These are phyloP conservation scores for Metschnikowia amazonensis DNA, from an alignment of 805 yeast genomes.

Conservation along the genomic window DNA sequence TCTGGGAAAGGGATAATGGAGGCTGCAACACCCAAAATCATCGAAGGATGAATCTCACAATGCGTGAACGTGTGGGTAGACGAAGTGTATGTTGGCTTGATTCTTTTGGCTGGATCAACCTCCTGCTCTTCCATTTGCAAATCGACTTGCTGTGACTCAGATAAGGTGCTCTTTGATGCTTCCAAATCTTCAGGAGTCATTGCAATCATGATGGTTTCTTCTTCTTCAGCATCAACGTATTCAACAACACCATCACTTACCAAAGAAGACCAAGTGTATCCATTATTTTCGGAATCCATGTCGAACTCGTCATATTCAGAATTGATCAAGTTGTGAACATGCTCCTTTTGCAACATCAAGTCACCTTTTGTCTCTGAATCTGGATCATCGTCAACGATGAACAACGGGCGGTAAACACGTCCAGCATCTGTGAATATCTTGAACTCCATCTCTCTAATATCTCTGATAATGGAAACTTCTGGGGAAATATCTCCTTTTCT, in stretches of 20 bases:
- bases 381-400: slow-evolving; percentile 84
- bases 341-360: slow-evolving; percentile 78
- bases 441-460: slow-evolving; percentile 94
- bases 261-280: slow-evolving; percentile 80
- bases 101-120: slow-evolving; percentile 77
- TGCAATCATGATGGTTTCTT: slow-evolving; percentile 96
- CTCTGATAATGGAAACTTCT: slow-evolving; percentile 94
- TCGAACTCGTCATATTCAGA: slow-evolving; percentile 61
- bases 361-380: slow-evolving; percentile 69
- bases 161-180: slow-evolving; percentile 45
- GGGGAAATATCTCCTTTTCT: slow-evolving; percentile 94
- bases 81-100: slow-evolving; percentile 57
- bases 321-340: slow-evolving; percentile 65
- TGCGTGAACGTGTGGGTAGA: slow-evolving; percentile 85
- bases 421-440: slow-evolving; percentile 98
- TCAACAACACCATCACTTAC: slow-evolving; percentile 87
- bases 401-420: slow-evolving; percentile 94
- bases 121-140: slow-evolving; percentile 44
- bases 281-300: slow-evolving; percentile 44
- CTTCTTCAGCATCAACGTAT: slow-evolving; percentile 98
- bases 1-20: slow-evolving; percentile 99
- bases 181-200: slow-evolving; percentile 98
- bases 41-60: slow-evolving; percentile 98
- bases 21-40: slow-evolving; percentile 98
- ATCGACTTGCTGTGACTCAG: slow-evolving; percentile 41